Evolutionary conservation across 331 rosid genomes (phyloP).

Genomic region (Dryas integrifolia): DNA sequence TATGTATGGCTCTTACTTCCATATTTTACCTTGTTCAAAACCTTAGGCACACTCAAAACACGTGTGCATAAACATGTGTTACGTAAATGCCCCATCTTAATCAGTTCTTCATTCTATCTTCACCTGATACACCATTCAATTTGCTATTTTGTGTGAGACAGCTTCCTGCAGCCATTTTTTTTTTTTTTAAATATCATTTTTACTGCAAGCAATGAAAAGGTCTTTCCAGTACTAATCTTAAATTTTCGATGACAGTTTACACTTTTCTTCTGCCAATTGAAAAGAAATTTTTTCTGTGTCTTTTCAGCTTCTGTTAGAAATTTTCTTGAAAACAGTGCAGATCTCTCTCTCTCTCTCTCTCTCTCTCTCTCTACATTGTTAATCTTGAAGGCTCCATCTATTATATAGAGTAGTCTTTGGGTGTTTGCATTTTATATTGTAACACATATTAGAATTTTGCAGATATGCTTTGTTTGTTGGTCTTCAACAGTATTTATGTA

Average conservation of each 20-base stretch:
- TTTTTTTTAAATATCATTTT: not conserved
- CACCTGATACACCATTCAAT: not conserved
- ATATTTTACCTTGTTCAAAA: not conserved
- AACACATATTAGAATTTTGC: not conserved
- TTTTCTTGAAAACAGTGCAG: not conserved
- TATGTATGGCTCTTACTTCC: not conserved
- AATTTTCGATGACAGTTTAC: not conserved
- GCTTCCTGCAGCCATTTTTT: not conserved
- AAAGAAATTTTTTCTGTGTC: not conserved
- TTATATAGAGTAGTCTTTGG: not conserved
- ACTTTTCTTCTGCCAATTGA: not conserved
- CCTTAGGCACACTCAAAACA: not conserved
- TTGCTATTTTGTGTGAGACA: not conserved
- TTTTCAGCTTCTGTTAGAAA: not conserved
- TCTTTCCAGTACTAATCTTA: not conserved
- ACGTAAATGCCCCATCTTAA: slow-evolving; percentile 1
- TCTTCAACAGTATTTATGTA: not conserved
- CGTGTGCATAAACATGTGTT: not conserved
- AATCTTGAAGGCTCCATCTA: not conserved
- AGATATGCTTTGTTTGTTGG: not conserved
- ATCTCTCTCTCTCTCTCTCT: not conserved
- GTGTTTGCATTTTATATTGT: not conserved
- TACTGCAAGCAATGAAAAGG: not conserved
- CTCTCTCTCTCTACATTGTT: not conserved
- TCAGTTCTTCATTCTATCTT: not conserved